Percentiles rank a stretch among this genome's conserved stretches.
Conservation (phyloP, 345 rosid species). For the Physaria fendleri region DNA sequence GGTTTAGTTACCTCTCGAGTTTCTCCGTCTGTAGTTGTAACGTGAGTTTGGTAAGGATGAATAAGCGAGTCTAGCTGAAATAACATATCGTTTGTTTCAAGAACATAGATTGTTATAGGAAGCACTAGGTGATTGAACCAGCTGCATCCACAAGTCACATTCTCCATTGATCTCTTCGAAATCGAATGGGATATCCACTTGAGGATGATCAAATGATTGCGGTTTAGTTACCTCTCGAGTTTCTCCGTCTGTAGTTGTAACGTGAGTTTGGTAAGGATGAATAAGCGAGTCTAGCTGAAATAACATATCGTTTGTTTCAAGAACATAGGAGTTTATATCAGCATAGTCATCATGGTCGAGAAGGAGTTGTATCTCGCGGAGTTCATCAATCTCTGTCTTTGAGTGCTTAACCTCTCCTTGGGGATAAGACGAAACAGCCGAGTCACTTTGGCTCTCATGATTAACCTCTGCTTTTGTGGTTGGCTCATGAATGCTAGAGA, state of each 20-base stretch:
- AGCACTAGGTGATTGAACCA: too few species aligned
- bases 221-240: slow-evolving; percentile 6
- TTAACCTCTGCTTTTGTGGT: background rate
- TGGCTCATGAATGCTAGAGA: slow-evolving; percentile 5
- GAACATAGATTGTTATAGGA: too few species aligned
- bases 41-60: background rate
- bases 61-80: slow-evolving; percentile 1
- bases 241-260: background rate
- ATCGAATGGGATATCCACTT: background rate
- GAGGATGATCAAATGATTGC: slow-evolving; percentile 12
- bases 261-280: background rate
- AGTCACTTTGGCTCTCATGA: slow-evolving; percentile 1
- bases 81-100: background rate
- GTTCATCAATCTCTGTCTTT: slow-evolving; percentile 6
- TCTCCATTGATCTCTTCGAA: slow-evolving; percentile 9
- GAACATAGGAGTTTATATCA: slow-evolving; percentile 7
- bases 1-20: slow-evolving; percentile 6
- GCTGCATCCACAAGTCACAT: slow-evolving; percentile 6
- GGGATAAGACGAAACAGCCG: slow-evolving; percentile 13
- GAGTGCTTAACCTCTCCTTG: background rate
- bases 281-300: slow-evolving; percentile 1
- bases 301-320: background rate
- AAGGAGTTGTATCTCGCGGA: slow-evolving; percentile 14
- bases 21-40: background rate
- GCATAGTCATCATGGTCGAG: slow-evolving; percentile 18